Evolutionary conservation across 495 filamentous ascomycete species (phyloP).

Genomic region (Penicillium cataractarum): DNA sequence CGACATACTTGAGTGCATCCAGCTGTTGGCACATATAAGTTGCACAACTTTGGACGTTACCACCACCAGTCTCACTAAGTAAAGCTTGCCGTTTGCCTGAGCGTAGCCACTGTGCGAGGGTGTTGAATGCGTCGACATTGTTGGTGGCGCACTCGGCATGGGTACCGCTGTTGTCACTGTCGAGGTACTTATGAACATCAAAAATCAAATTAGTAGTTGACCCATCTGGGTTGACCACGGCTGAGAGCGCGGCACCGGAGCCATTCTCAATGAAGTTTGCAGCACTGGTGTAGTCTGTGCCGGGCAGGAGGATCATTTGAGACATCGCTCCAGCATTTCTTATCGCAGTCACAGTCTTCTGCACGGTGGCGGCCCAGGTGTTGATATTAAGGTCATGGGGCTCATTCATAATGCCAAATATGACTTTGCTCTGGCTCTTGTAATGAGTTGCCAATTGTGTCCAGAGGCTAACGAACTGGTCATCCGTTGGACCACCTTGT

Average conservation of each 20-base stretch:
- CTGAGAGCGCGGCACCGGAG: background rate
- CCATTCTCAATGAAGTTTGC: conserved; percentile 9
- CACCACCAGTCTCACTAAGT: background rate
- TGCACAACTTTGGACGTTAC: conserved; percentile 1
- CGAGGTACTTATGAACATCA: conserved; percentile 12
- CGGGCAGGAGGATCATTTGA: conserved; percentile 10
- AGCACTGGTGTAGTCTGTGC: conserved; percentile 8
- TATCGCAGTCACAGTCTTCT: conserved; percentile 7
- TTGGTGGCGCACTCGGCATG: conserved; percentile 1
- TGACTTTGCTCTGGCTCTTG: conserved; percentile 8
- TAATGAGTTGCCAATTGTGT: conserved; percentile 1
- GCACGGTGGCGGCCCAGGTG: conserved; percentile 3
- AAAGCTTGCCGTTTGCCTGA: background rate
- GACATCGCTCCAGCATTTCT: conserved; percentile 7
- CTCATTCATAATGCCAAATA: conserved; percentile 10
- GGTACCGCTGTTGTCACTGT: conserved; percentile 7
- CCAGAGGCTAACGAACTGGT: conserved; percentile 6
- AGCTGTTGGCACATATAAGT: conserved; percentile 1
- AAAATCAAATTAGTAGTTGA: conserved; percentile 8
- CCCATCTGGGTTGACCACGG: conserved; percentile 10
- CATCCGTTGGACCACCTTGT: conserved; percentile 10
- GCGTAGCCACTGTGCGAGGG: background rate
- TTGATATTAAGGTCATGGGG: conserved; percentile 9
- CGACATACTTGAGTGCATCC: background rate
- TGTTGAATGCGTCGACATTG: conserved; percentile 3